Evolutionary conservation across 768 basidiomycete genomes (phyloP).

Genomic region (Mycena filopes): DNA sequence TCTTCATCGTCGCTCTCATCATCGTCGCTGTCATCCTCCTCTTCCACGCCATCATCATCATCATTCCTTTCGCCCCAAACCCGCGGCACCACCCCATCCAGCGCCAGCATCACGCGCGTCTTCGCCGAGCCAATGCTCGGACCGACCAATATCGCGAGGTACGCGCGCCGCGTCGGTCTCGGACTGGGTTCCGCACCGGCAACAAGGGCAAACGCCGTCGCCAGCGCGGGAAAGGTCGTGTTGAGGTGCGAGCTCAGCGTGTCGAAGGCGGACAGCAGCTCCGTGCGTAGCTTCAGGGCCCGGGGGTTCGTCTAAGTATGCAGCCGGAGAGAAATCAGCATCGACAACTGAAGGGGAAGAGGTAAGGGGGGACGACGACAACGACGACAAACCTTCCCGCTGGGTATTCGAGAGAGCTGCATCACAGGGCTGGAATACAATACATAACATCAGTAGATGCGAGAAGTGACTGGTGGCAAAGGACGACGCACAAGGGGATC

Average conservation of each 20-base stretch:
- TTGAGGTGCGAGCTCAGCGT: conserved; percentile 77
- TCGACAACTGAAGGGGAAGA: no score
- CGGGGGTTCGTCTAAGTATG: conserved; percentile 57
- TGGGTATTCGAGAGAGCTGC: conserved; percentile 70
- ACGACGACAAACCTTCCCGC: conserved; percentile 46
- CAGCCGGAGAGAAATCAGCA: neutral
- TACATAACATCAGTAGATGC: neutral
- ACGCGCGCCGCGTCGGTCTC: conserved; percentile 46
- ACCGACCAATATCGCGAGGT: conserved; percentile 74
- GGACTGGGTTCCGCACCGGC: neutral
- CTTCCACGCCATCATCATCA: conserved; percentile 38
- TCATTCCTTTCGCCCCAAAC: conserved; percentile 51
- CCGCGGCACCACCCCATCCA: conserved; percentile 71
- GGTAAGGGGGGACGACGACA: no score
- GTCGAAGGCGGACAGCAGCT: conserved; percentile 74
- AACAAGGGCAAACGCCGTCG: conserved; percentile 67
- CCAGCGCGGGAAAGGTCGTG: conserved; percentile 79
- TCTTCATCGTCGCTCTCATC: conserved; percentile 38
- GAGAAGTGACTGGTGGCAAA: neutral
- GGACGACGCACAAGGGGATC: conserved; percentile 76
- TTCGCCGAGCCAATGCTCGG: conserved; percentile 71
- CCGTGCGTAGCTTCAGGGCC: conserved; percentile 67
- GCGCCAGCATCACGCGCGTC: conserved; percentile 67
- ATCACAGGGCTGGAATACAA: conserved; percentile 61
- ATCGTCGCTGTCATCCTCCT: conserved; percentile 35